Percentiles rank a stretch among this genome's conserved stretches.
These are phyloP conservation scores for Ophiosphaerella herpotricha DNA, from an alignment of 2,329 filamentous ascomycete species.

Conservation along the genomic window DNA sequence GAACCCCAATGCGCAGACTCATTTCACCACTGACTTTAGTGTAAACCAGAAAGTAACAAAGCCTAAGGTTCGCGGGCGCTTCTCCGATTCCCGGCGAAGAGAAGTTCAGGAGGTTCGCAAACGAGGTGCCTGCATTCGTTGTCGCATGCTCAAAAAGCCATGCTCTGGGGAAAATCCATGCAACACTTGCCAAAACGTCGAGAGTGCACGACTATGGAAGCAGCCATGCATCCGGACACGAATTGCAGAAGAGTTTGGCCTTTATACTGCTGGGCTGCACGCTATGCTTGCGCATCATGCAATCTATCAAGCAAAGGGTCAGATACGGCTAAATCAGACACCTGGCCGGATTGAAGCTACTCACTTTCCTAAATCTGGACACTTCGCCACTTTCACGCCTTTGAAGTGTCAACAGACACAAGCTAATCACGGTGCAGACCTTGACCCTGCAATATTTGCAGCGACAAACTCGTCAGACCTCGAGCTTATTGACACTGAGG, in stretches of 20 bases:
- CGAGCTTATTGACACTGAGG: conserved; percentile 57
- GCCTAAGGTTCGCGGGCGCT: conserved; percentile 60
- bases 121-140: conserved; percentile 64
- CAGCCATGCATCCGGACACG: conserved; percentile 63
- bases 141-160: conserved; percentile 68
- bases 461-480: conserved; percentile 39
- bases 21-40: conserved; percentile 47
- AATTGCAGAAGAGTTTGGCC: conserved; percentile 61
- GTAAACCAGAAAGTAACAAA: conserved; percentile 45
- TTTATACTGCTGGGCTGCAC: conserved; percentile 61
- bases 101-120: conserved; percentile 65
- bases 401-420: conserved; percentile 43
- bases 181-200: conserved; percentile 62
- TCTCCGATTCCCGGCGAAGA: conserved; percentile 60
- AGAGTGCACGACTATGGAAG: conserved; percentile 65
- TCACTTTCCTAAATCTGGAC: conserved; percentile 53
- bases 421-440: conserved; percentile 30
- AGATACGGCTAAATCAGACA: conserved; percentile 54
- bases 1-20: conserved; percentile 41
- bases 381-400: conserved; percentile 55
- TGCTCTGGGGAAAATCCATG: conserved; percentile 66
- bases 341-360: conserved; percentile 60
- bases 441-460: conserved; percentile 45
- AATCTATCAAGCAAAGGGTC: conserved; percentile 54
- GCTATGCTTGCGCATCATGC: conserved; percentile 58